Percentiles rank a stretch among this genome's conserved stretches.
phyloP scores from a whole-genome alignment of 345 rosid species.

The Laguncularia racemosa region DNA sequence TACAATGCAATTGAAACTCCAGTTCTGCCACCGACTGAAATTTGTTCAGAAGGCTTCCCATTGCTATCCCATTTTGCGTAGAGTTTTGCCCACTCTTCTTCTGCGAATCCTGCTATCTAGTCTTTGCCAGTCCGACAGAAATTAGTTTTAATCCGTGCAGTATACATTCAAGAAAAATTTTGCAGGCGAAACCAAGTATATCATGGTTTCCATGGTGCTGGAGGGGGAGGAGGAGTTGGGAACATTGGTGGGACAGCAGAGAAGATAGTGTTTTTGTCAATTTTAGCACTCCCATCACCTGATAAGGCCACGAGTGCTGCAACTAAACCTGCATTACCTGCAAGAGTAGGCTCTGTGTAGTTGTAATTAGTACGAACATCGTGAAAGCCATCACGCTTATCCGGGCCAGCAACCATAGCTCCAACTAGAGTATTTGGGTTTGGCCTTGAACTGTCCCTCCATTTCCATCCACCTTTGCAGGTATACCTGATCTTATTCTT shows the following conservation, averaged over 20 bases:
- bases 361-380: slow-evolving; percentile 88
- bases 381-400: slow-evolving; percentile 71
- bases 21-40: too few species aligned
- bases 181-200: too few species aligned
- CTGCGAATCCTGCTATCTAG: too few species aligned
- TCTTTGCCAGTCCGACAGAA: too few species aligned
- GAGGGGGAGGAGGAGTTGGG: slow-evolving; percentile 95
- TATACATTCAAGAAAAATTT: too few species aligned
- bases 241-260: slow-evolving; percentile 94
- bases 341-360: slow-evolving; percentile 93
- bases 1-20: too few species aligned
- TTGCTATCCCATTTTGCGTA: too few species aligned
- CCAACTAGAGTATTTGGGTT: slow-evolving; percentile 82
- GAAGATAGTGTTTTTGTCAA: slow-evolving; percentile 93
- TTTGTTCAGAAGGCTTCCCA: too few species aligned
- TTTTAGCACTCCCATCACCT: slow-evolving; percentile 48
- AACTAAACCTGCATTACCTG: slow-evolving; percentile 90
- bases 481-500: slow-evolving; percentile 73
- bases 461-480: slow-evolving; percentile 97
- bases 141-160: too few species aligned
- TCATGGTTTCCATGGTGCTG: slow-evolving; percentile 97
- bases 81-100: too few species aligned
- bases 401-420: slow-evolving; percentile 99
- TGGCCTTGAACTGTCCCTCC: slow-evolving; percentile 78
- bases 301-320: slow-evolving; percentile 90